Base-by-base conservation (phyloP, 2,329 filamentous ascomycete species). In the Microascus cirrosus region DNA sequence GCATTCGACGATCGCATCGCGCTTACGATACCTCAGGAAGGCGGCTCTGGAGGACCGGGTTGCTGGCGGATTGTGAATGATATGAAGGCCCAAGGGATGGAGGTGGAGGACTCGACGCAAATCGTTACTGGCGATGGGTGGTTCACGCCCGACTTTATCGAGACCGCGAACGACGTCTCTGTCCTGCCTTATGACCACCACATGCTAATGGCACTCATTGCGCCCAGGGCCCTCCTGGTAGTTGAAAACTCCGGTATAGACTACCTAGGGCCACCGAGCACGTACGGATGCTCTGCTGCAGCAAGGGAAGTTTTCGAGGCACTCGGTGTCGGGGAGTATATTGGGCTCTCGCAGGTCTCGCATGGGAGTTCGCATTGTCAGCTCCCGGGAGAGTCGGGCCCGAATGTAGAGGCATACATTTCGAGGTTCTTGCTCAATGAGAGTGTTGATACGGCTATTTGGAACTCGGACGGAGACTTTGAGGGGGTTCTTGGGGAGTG, bases 111-210 rank as follows among this genome's bases (percentile, higher is more conserved):
- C 28, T 32, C 28, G 28, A 32, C 28, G 28, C 69, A 81, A 66
- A 81, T 80, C 54, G 70, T 80, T 4, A 68, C 65, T n/a, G 78
- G 80, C 64, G 80, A 81, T 57, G 74, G 76, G 3, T 80, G 77
- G 77, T 79, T 80, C 70, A 74, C 75, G 20, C 69, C 67, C 1
- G 65, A 64, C 25, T 80, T 81, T 66, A 73, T 77, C 57, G 85
- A 74, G 45, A 68, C 72, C 60, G 70, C 72, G 78, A 79, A 84
- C 70, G 72, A 62, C 56, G 68, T 35, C 13, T 50, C 42, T 45
- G 28, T 32, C 4, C 28, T 32, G 28, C 28, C 28, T 4, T 32
- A 32, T 8, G 28, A 32, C 28, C 28, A 32, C 28, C 28, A 32
- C 28, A 32, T 32, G 28, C 28, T 32, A 8, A 32, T 32, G 28